These are phyloP conservation scores for Aquilaria agallochum DNA, from an alignment of 441 rosid species.

Conservation along the genomic window DNA sequence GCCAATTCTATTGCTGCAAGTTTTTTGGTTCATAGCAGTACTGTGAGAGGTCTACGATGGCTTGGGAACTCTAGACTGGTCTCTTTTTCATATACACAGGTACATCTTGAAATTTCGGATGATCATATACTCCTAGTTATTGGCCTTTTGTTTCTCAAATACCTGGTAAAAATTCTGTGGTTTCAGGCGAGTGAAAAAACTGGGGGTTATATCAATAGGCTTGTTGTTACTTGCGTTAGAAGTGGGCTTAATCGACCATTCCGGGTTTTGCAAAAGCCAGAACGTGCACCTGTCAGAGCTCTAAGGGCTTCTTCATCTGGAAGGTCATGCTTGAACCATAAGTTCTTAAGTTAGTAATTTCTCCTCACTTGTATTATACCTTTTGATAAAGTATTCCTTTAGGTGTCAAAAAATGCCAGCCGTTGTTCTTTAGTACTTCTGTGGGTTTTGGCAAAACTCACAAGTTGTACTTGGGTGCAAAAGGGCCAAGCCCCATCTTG, in stretches of 20 bases:
- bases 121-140: background rate
- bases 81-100: conserved; percentile 95
- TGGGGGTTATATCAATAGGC: conserved; percentile 90
- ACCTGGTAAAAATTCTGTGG: conserved; percentile 15
- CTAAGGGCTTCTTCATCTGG: conserved; percentile 95
- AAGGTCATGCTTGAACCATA: conserved; percentile 50
- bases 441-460: too few species aligned
- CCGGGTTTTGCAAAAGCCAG: conserved; percentile 94
- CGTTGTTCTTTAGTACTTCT: too few species aligned
- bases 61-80: conserved; percentile 97
- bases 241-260: conserved; percentile 91
- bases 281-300: conserved; percentile 93
- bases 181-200: conserved; percentile 84
- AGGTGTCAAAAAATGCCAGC: too few species aligned
- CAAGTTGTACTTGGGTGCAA: too few species aligned
- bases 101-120: conserved; percentile 18
- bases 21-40: conserved; percentile 74
- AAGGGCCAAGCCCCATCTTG: too few species aligned
- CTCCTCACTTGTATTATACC: too few species aligned
- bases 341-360: conserved; percentile 8
- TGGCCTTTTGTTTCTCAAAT: background rate
- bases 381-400: too few species aligned
- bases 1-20: conserved; percentile 94
- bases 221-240: conserved; percentile 89
- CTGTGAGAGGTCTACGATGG: conserved; percentile 93